These are phyloP conservation scores for Carallia brachiata DNA, from an alignment of 345 rosid genomes.

Conservation along the genomic window DNA sequence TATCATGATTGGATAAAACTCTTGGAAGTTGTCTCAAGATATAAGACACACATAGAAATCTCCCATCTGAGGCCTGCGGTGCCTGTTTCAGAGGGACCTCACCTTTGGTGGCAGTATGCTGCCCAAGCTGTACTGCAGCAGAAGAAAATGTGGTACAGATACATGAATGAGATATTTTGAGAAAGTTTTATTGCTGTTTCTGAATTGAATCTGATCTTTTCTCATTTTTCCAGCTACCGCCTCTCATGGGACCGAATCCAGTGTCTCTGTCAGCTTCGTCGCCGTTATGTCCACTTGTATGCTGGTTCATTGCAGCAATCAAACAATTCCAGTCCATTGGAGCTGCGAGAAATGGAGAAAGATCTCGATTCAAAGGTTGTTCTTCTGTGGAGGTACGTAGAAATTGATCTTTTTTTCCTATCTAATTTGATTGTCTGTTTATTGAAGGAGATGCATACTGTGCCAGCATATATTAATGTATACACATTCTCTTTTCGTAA, in stretches of 20 bases:
- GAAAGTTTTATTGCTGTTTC: neutral
- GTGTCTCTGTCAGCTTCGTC: constrained; percentile 79
- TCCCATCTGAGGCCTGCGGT: constrained; percentile 86
- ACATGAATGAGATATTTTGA: neutral
- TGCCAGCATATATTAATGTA: too few species aligned
- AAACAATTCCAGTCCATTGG: constrained; percentile 42
- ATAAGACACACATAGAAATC: constrained; percentile 74
- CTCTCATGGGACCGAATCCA: constrained; percentile 89
- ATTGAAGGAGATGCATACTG: neutral
- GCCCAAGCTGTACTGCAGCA: constrained; percentile 81
- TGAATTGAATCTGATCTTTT: constrained; percentile 27
- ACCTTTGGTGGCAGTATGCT: constrained; percentile 93
- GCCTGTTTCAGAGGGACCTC: constrained; percentile 60
- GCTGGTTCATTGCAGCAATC: constrained; percentile 72
- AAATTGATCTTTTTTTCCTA: neutral
- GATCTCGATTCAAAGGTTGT: constrained; percentile 93
- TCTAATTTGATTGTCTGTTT: neutral
- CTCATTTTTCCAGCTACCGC: constrained; percentile 52
- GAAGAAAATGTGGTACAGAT: constrained; percentile 73
- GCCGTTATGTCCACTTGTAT: constrained; percentile 80
- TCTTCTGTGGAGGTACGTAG: constrained; percentile 85
- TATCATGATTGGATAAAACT: constrained; percentile 97
- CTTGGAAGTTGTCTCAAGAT: constrained; percentile 83
- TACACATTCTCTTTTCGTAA: too few species aligned
- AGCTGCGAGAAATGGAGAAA: constrained; percentile 85